These are phyloP conservation scores for Butyriboletus loyo DNA, from an alignment of 768 basidiomycete genomes.

Conservation along the genomic window DNA sequence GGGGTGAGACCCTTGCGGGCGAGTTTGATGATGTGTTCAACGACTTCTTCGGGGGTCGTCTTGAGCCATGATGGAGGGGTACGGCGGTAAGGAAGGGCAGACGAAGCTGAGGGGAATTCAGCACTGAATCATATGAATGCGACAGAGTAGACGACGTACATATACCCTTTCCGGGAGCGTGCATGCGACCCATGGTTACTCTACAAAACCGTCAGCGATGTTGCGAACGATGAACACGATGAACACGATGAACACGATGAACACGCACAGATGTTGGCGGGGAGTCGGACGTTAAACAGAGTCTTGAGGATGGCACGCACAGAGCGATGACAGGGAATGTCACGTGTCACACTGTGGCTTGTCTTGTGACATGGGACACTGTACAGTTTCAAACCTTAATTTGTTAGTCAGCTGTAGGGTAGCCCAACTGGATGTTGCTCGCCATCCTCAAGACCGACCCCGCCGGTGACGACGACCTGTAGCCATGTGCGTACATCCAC, in stretches of 20 bases:
- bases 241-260: slow-evolving; percentile 24
- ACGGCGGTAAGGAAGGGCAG: slow-evolving; percentile 96
- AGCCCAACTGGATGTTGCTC: not conserved
- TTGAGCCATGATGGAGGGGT: slow-evolving; percentile 96
- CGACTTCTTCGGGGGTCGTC: slow-evolving; percentile 90
- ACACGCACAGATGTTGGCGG: slow-evolving; percentile 36
- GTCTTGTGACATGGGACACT: slow-evolving; percentile 34
- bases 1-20: slow-evolving; percentile 97
- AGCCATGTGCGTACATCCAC: slow-evolving; percentile 23
- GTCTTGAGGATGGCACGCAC: slow-evolving; percentile 19
- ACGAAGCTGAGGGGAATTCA: slow-evolving; percentile 46
- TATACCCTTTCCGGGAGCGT: slow-evolving; percentile 99
- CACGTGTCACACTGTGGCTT: slow-evolving; percentile 33
- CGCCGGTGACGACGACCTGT: slow-evolving; percentile 41
- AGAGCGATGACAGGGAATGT: slow-evolving; percentile 22
- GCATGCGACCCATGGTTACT: slow-evolving; percentile 91
- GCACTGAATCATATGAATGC: slow-evolving; percentile 36
- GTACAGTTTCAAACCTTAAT: slow-evolving; percentile 64
- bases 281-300: slow-evolving; percentile 11
- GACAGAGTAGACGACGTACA: slow-evolving; percentile 51
- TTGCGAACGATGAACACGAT: slow-evolving; percentile 8
- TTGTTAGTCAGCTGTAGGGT: slow-evolving; percentile 26
- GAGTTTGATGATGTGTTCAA: slow-evolving; percentile 95
- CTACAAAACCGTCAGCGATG: slow-evolving; percentile 23
- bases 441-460: slow-evolving; percentile 28